A percentile compares a stretch with the other conserved stretches of the same genome.
phyloP scores from a whole-genome alignment of 2,329 filamentous ascomycete species.

The Fusarium annulatum region DNA sequence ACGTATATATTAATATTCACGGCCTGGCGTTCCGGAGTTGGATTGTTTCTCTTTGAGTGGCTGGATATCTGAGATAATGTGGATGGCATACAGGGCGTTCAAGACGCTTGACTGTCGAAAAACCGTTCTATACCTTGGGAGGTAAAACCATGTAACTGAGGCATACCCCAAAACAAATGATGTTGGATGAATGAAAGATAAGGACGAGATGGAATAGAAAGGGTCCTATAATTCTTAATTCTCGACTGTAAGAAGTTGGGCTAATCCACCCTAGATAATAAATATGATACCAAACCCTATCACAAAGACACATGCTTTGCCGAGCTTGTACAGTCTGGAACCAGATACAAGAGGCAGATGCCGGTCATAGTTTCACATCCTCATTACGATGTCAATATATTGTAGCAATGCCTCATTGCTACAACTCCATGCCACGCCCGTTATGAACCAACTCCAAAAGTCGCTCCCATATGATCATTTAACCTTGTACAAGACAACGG shows the following conservation, averaged over 20 bases:
- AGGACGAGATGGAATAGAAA: slow-evolving; percentile 21
- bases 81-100: slow-evolving; percentile 13
- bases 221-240: slow-evolving; percentile 26
- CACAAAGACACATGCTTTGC: not conserved
- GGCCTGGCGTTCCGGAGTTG: slow-evolving; percentile 44
- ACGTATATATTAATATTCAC: slow-evolving; percentile 41
- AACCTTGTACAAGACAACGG: not conserved
- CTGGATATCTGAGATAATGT: slow-evolving; percentile 28
- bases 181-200: slow-evolving; percentile 19
- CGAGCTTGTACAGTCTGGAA: not conserved
- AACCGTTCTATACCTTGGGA: slow-evolving; percentile 8
- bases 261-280: slow-evolving; percentile 18
- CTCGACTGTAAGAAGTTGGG: slow-evolving; percentile 18
- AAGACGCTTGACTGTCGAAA: not conserved
- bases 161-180: slow-evolving; percentile 17
- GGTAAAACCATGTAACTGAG: slow-evolving; percentile 9
- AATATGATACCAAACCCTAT: slow-evolving; percentile 21
- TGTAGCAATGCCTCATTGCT: not conserved
- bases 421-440: slow-evolving; percentile 1
- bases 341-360: slow-evolving; percentile 3
- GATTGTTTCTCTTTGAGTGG: slow-evolving; percentile 15
- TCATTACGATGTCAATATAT: slow-evolving; percentile 39
- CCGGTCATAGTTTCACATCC: slow-evolving; percentile 32
- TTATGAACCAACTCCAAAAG: slow-evolving; percentile 15
- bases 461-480: slow-evolving; percentile 3